Evolutionary conservation across 2,329 filamentous ascomycete species (phyloP), one percentile per base, ranked within the genome.

Genomic region (Phialocephala subalpina): DNA sequence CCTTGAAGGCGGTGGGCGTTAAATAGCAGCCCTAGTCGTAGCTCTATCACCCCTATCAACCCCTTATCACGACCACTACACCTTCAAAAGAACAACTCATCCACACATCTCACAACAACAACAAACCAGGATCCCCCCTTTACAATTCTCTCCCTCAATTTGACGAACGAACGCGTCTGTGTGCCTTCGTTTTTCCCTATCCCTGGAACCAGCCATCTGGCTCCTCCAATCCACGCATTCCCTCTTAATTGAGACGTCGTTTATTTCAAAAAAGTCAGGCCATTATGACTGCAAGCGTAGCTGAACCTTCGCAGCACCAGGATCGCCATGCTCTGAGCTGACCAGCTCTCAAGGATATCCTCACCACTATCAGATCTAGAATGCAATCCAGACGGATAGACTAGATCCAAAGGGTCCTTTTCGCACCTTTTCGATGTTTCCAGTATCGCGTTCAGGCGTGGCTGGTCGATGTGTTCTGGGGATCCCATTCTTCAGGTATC

Each of bases 261-360:
- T 64, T 56, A 45, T 67, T 56, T 47, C n/a, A 45, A 63, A 63
- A 65, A 62, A 33, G 29, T 72, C 70, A 72, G 58, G 58, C 68
- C 68, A 72, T 47, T 69, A 60, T 70, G 66, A 65, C 63, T 40
- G 18, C 47, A 33, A 60, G 65, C 66, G 61, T 27, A 18, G 27
- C 36, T 18, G 60, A 58, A 25, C 25, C 57, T 63, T 67, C 58
- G 29, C 45, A 49, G 53, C n/a, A 45, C 65, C 38, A 60, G 62
- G 57, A 62, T 60, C 12, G 33, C 55, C 20, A 45, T 47, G 35
- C 22, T 57, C n/a, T 52, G 42, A 62, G 59, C 62, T 65, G 59
- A 63, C 55, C 11, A 11, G 57, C 47, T 36, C 47, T 20, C 60
- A 36, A 65, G 66, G 61, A 62, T 58, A 53, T 38, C 58, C 59